Evolutionary conservation across 1,284 basidiomycete species (phyloP), one percentile per base, ranked within the genome.

Genomic region (Tetrapyrgos nigripes): DNA sequence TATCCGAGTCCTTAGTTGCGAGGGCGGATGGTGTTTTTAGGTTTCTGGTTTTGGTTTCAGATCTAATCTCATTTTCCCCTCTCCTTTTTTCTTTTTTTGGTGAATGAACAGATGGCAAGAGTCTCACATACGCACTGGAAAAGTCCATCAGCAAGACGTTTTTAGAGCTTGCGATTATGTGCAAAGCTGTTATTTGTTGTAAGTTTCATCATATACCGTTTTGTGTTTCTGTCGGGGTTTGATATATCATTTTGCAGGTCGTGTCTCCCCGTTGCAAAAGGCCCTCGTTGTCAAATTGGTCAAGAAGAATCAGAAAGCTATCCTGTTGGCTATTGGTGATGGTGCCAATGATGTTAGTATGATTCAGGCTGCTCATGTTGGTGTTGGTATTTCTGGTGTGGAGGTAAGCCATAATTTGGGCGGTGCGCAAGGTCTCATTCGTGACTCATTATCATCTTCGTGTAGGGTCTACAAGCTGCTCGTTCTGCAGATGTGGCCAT

Each of bases 151-250:
- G 93, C 11, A 92, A 93, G 69, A 82, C 84, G 2, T 98, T 99
- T 78, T 80, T 99, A 53, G 96, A 98, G 72, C 80, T 99, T n/a
- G 97, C 97, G 0, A 87, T 98, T 67, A 89, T 98, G 88, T 99
- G 97, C 83, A 98, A 98, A 72, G 96, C 97, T 19, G 97, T 99
- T 44, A 90, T 98, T 45, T 98, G 97, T 76, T 99, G 97, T 95
- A 70, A 67, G 88, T 80, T 48, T 6, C 9, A n/a, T n/a, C n/a
- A n/a, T n/a, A n/a, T n/a, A n/a, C n/a, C n/a, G n/a, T n/a, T n/a
- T 19, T 48, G 17, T 14, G 23, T 19, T 28, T 14, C 26, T n/a
- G 14, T 33, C 28, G 46, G 40, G 26, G 31, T 21, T 55, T 27
- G 28, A 23, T 26, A 55, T 45, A 45, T 28, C 47, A 59, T 44